Percentiles rank a stretch among this genome's conserved stretches.
These are phyloP conservation scores for Primulina eburnea DNA, from an alignment of 257 asterid species.

Conservation along the genomic window DNA sequence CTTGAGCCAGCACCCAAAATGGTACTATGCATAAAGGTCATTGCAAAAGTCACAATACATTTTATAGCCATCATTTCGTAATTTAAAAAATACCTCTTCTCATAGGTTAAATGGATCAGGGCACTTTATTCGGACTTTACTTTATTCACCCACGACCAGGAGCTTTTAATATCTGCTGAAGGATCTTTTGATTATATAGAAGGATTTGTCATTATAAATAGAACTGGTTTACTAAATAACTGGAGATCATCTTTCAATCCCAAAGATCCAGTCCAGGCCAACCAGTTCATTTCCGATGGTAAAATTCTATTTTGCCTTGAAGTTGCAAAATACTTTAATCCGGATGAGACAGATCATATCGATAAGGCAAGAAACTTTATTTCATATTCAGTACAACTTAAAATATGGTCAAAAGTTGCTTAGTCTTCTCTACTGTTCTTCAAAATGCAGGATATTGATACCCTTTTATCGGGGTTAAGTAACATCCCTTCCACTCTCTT, in stretches of 20 bases:
- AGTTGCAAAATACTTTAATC: conserved; percentile 72
- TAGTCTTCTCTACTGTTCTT: conserved; percentile 19
- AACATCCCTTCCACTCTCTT: conserved; percentile 71
- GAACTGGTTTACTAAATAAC: conserved; percentile 69
- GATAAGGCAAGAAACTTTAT: conserved; percentile 43
- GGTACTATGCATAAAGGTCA: conserved; percentile 31
- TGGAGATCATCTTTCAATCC: conserved; percentile 93
- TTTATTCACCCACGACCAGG: conserved; percentile 68
- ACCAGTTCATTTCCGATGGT: conserved; percentile 73
- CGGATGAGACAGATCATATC: conserved; percentile 35
- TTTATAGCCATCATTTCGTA: neutral
- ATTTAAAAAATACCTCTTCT: neutral
- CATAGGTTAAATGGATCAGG: conserved; percentile 92
- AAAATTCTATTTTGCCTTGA: conserved; percentile 80
- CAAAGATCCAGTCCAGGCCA: conserved; percentile 64
- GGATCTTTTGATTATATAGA: conserved; percentile 70
- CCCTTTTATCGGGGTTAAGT: conserved; percentile 48
- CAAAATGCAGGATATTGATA: conserved; percentile 57
- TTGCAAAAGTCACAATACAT: neutral
- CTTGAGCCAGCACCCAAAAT: conserved; percentile 68
- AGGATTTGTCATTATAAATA: conserved; percentile 74
- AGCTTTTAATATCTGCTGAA: conserved; percentile 56
- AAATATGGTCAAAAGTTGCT: neutral
- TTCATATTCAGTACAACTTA: neutral
- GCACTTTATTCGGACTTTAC: conserved; percentile 73